Percentiles rank a stretch among this genome's conserved stretches.
These are phyloP conservation scores for Penicillium sp. DNA, from an alignment of 2,329 filamentous ascomycete species.

Conservation along the genomic window DNA sequence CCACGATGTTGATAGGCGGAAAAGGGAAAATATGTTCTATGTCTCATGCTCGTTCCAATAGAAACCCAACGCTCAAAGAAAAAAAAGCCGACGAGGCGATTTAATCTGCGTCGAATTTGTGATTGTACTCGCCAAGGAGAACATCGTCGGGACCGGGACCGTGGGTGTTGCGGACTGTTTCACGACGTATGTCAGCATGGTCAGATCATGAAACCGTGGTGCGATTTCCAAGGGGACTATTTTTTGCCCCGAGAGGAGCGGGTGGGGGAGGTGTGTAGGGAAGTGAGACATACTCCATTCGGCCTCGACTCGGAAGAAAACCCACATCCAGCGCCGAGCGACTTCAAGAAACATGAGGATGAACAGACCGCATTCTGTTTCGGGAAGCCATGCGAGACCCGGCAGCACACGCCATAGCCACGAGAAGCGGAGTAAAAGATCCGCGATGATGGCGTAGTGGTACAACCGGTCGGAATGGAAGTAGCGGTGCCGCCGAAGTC, in stretches of 20 bases:
- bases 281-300: constrained; percentile 68
- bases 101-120: constrained; percentile 63
- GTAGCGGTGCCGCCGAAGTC: constrained; percentile 70
- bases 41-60: constrained; percentile 19
- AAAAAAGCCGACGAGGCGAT: not conserved
- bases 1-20: not conserved
- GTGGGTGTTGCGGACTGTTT: constrained; percentile 52
- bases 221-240: not conserved
- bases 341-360: constrained; percentile 84
- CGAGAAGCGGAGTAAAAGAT: constrained; percentile 79
- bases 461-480: constrained; percentile 74
- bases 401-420: constrained; percentile 87
- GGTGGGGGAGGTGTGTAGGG: not conserved
- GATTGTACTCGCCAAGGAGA: constrained; percentile 68
- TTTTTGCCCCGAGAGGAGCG: not conserved
- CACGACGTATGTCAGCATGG: constrained; percentile 17
- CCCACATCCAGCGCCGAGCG: constrained; percentile 88
- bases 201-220: not conserved
- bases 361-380: constrained; percentile 87
- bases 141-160: constrained; percentile 66
- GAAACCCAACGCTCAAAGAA: constrained; percentile 3
- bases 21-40: constrained; percentile 14
- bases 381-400: constrained; percentile 77
- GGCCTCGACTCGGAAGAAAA: constrained; percentile 91
- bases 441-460: constrained; percentile 74